Conservation (phyloP, 805 yeast species). For the Zygosaccharomyces bailii region DNA sequence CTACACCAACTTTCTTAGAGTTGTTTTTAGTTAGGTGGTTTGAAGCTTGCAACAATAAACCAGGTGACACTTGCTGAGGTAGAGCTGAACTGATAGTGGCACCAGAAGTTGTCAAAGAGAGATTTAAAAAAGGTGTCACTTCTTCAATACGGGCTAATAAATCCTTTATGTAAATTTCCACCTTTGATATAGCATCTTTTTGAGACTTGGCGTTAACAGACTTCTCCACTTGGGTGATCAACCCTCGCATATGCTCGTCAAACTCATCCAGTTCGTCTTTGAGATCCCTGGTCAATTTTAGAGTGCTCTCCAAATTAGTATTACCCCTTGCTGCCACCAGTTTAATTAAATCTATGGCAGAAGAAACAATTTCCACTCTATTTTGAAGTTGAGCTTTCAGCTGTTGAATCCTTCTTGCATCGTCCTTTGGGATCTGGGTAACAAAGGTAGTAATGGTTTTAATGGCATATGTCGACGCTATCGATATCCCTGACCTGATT, state of each 20-base stretch:
- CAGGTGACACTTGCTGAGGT: slow-evolving; percentile 57
- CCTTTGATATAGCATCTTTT: slow-evolving; percentile 40
- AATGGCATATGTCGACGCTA: slow-evolving; percentile 72
- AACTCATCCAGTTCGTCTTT: slow-evolving; percentile 57
- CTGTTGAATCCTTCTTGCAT: slow-evolving; percentile 43
- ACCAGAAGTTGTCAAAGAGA: slow-evolving; percentile 67
- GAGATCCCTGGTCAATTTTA: slow-evolving; percentile 52
- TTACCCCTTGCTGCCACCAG: slow-evolving; percentile 61
- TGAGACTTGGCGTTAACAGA: slow-evolving; percentile 29
- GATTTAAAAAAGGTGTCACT: slow-evolving; percentile 61
- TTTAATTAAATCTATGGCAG: slow-evolving; percentile 65
- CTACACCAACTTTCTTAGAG: slow-evolving; percentile 28
- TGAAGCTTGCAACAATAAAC: slow-evolving; percentile 62
- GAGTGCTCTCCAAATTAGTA: slow-evolving; percentile 52
- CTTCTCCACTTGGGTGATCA: slow-evolving; percentile 36
- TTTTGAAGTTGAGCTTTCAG: slow-evolving; percentile 48
- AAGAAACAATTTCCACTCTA: slow-evolving; percentile 57
- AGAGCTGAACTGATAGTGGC: slow-evolving; percentile 51
- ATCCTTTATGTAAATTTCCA: slow-evolving; percentile 48
- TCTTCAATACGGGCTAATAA: slow-evolving; percentile 57
- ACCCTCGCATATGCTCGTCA: slow-evolving; percentile 44
- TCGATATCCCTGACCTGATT: slow-evolving; percentile 66
- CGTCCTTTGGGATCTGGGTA: slow-evolving; percentile 44
- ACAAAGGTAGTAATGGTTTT: slow-evolving; percentile 57
- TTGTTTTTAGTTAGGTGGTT: slow-evolving; percentile 37